Percentiles rank a stretch among this genome's conserved stretches.
These are phyloP conservation scores for Hemisphaericaspora nanyangensis DNA, from an alignment of 805 yeast genomes.

Conservation along the genomic window DNA sequence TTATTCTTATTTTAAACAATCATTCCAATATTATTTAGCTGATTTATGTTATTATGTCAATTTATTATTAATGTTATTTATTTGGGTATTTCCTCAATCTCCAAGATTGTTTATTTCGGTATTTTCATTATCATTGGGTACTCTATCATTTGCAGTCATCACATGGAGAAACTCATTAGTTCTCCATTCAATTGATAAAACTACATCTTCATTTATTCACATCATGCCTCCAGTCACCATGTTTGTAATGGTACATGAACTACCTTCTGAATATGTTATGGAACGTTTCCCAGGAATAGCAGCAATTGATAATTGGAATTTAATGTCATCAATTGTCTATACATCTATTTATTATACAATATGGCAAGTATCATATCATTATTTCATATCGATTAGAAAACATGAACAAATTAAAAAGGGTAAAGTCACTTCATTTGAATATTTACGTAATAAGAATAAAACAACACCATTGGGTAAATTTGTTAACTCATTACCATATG, in stretches of 20 bases:
- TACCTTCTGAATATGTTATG: slow-evolving; percentile 49
- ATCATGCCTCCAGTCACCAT: slow-evolving; percentile 84
- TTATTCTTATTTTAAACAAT: slow-evolving; percentile 73
- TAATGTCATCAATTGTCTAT: slow-evolving; percentile 64
- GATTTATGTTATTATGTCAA: slow-evolving; percentile 94
- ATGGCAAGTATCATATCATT: slow-evolving; percentile 91
- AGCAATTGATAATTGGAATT: slow-evolving; percentile 60
- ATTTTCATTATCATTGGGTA: slow-evolving; percentile 84
- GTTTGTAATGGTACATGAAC: slow-evolving; percentile 80
- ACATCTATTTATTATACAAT: slow-evolving; percentile 78
- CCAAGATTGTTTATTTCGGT: slow-evolving; percentile 72
- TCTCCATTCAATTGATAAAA: slow-evolving; percentile 86
- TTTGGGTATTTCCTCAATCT: slow-evolving; percentile 83
- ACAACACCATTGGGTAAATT: slow-evolving; percentile 64
- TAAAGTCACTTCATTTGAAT: slow-evolving; percentile 81
- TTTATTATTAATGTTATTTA: slow-evolving; percentile 57
- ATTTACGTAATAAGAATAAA: slow-evolving; percentile 68
- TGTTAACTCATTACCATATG: slow-evolving; percentile 79
- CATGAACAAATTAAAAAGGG: slow-evolving; percentile 84
- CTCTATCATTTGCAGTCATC: slow-evolving; percentile 87
- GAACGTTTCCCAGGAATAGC: slow-evolving; percentile 80
- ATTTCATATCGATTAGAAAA: slow-evolving; percentile 79
- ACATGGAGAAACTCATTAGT: slow-evolving; percentile 96
- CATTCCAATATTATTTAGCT: slow-evolving; percentile 84
- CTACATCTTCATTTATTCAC: slow-evolving; percentile 88